phyloP scores from a whole-genome alignment of 2,329 filamentous ascomycete genomes.

The Cladosporium colombiae region DNA sequence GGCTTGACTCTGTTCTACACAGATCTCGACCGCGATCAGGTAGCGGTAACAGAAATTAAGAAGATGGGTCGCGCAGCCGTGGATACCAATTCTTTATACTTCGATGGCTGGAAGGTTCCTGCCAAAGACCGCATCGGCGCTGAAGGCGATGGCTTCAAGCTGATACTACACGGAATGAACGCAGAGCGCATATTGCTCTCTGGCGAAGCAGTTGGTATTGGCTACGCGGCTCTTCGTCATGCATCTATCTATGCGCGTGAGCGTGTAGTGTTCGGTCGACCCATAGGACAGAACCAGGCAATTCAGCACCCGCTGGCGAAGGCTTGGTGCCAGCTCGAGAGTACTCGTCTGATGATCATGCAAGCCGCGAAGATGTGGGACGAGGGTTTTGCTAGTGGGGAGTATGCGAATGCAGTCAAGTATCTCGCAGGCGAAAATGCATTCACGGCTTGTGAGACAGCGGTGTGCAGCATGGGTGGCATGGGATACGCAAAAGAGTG shows the following conservation, averaged over 20 bases:
- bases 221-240: constrained; percentile 46
- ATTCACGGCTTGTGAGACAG: constrained; percentile 62
- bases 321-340: constrained; percentile 66
- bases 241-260: constrained; percentile 68
- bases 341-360: constrained; percentile 65
- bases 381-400: constrained; percentile 50
- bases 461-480: constrained; percentile 60
- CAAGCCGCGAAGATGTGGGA: constrained; percentile 66
- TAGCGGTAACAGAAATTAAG: constrained; percentile 47
- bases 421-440: constrained; percentile 68
- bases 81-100: constrained; percentile 48
- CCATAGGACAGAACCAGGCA: constrained; percentile 67
- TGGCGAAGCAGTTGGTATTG: constrained; percentile 54
- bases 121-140: constrained; percentile 42
- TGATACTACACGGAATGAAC: constrained; percentile 75
- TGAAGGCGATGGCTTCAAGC: constrained; percentile 49
- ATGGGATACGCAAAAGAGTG: constrained; percentile 66
- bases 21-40: constrained; percentile 40
- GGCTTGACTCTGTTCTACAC: constrained; percentile 51
- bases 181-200: constrained; percentile 71
- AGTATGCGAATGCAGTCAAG: constrained; percentile 66
- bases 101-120: constrained; percentile 48
- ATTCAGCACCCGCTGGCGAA: constrained; percentile 67
- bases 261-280: constrained; percentile 64
- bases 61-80: constrained; percentile 50